phyloP scores from a whole-genome alignment of 768 basidiomycete genomes.

The Suillus bovinus region DNA sequence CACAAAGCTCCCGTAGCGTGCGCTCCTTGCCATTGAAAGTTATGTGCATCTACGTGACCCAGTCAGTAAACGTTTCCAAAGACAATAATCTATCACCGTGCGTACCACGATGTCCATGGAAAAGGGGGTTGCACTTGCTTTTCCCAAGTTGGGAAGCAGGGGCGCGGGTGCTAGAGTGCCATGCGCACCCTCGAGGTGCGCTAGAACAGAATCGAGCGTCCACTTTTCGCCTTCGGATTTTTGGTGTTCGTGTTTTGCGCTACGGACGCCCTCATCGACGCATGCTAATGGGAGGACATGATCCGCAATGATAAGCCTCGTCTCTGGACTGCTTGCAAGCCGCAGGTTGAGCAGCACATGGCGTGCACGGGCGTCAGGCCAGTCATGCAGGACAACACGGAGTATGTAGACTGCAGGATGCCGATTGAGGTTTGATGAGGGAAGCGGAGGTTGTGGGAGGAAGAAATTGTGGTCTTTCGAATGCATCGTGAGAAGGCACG shows the following conservation, averaged over 20 bases:
- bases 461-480: slow-evolving; percentile 73
- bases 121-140: slow-evolving; percentile 65
- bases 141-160: slow-evolving; percentile 72
- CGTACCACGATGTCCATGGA: slow-evolving; percentile 70
- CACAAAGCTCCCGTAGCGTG: slow-evolving; percentile 62
- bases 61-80: slow-evolving; percentile 5
- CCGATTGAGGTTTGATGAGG: slow-evolving; percentile 28
- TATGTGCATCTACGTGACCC: slow-evolving; percentile 56
- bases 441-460: slow-evolving; percentile 50
- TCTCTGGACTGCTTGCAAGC: slow-evolving; percentile 38
- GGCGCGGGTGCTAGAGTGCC: slow-evolving; percentile 56
- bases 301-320: slow-evolving; percentile 70
- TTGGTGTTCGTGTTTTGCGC: slow-evolving; percentile 15
- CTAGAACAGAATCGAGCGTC: slow-evolving; percentile 31
- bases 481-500: background rate
- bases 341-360: slow-evolving; percentile 48
- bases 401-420: slow-evolving; percentile 67
- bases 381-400: slow-evolving; percentile 75
- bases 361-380: slow-evolving; percentile 61
- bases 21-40: slow-evolving; percentile 71
- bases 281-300: slow-evolving; percentile 72
- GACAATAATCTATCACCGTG: background rate
- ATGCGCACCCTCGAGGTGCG: slow-evolving; percentile 52
- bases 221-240: slow-evolving; percentile 21
- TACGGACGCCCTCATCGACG: slow-evolving; percentile 41